A percentile compares a stretch with the other conserved stretches of the same genome.
Evolutionary conservation across 1,139 yeast species (phyloP).

Genomic region (Starmera stellimalicola): DNA sequence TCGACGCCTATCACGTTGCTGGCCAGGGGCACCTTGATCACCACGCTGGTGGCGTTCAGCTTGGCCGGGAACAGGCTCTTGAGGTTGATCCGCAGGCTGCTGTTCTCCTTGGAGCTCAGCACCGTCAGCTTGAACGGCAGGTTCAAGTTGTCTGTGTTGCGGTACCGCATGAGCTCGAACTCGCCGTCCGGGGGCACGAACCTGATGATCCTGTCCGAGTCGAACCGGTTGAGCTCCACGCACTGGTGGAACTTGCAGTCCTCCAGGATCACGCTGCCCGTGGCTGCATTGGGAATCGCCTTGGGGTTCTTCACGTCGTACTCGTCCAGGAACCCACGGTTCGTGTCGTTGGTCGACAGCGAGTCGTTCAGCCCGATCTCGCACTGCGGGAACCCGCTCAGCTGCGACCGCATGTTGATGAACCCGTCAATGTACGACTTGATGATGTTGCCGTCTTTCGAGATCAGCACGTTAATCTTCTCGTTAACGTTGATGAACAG

Average conservation of each 20-base stretch:
- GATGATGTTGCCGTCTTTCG: slow-evolving; percentile 49
- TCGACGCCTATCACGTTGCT: slow-evolving; percentile 45
- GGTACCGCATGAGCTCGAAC: slow-evolving; percentile 80
- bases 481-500: slow-evolving; percentile 72
- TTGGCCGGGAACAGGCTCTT: slow-evolving; percentile 57
- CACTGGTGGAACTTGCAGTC: slow-evolving; percentile 89
- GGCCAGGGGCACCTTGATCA: slow-evolving; percentile 63
- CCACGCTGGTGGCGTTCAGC: slow-evolving; percentile 56
- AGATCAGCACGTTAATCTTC: slow-evolving; percentile 58
- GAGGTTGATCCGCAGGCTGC: slow-evolving; percentile 51
- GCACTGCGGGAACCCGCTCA: slow-evolving; percentile 70
- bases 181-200: slow-evolving; percentile 91
- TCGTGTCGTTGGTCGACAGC: slow-evolving; percentile 13
- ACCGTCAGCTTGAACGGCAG: slow-evolving; percentile 72
- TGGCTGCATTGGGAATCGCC: slow-evolving; percentile 31
- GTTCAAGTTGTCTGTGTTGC: slow-evolving; percentile 46
- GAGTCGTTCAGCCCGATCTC: slow-evolving; percentile 51
- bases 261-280: slow-evolving; percentile 49
- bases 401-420: slow-evolving; percentile 59
- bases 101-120: slow-evolving; percentile 37
- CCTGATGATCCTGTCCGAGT: slow-evolving; percentile 53
- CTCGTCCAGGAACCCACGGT: slow-evolving; percentile 14
- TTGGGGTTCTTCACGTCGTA: slow-evolving; percentile 21
- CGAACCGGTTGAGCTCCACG: slow-evolving; percentile 64
- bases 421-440: slow-evolving; percentile 73